These are phyloP conservation scores for Psidium guajava DNA, from an alignment of 345 rosid species.

Conservation along the genomic window DNA sequence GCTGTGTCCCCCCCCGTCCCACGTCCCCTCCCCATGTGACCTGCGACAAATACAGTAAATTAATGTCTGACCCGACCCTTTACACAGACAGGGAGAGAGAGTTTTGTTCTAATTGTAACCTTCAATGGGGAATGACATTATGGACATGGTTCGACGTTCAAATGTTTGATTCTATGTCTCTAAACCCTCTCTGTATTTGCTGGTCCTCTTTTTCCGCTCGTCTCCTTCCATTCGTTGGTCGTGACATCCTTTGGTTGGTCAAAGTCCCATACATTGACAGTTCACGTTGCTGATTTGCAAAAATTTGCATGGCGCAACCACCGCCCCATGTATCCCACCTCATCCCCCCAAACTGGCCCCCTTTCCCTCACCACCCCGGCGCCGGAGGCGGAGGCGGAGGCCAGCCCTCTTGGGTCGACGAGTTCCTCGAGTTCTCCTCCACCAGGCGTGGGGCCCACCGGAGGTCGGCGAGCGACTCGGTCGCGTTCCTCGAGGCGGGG, in stretches of 20 bases:
- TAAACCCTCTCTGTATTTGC: neutral
- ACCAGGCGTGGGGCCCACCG: constrained; percentile 65
- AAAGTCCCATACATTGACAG: neutral
- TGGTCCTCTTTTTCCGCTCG: neutral
- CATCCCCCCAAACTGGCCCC: neutral
- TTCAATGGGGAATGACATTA: neutral
- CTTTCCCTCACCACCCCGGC: neutral
- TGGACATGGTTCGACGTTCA: neutral
- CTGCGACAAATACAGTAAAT: constrained; percentile 1
- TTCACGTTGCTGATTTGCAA: neutral
- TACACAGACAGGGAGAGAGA: neutral
- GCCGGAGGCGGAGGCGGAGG: neutral
- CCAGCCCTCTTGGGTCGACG: constrained; percentile 59
- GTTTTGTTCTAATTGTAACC: neutral
- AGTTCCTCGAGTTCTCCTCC: constrained; percentile 78
- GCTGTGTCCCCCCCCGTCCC: constrained; percentile 35
- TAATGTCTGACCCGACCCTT: neutral
- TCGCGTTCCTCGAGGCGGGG: constrained; percentile 57
- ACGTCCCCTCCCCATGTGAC: constrained; percentile 31
- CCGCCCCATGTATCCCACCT: neutral
- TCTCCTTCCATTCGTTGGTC: neutral
- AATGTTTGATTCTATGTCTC: neutral
- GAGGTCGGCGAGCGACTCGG: constrained; percentile 73
- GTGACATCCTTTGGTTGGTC: neutral
- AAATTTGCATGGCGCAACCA: neutral